Percentiles rank a stretch among this genome's conserved stretches.
Evolutionary conservation across 2,329 filamentous ascomycete species (phyloP).

Genomic region (Diplodia corticola): DNA sequence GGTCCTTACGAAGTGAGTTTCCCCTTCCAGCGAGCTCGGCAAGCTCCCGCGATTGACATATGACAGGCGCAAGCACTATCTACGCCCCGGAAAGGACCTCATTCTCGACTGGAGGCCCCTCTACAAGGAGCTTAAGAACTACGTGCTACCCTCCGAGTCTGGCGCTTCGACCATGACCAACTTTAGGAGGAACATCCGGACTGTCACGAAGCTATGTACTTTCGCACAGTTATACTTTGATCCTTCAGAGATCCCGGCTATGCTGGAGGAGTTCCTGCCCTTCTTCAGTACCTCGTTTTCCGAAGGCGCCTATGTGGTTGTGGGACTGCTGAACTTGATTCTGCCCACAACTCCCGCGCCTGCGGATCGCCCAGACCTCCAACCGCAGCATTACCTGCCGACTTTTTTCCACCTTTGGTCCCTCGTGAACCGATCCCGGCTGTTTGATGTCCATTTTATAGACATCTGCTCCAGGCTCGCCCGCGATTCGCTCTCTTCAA

Average conservation of each 20-base stretch:
- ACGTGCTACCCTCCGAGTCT: slow-evolving; percentile 83
- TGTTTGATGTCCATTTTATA: slow-evolving; percentile 82
- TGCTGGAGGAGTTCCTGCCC: slow-evolving; percentile 56
- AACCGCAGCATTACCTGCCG: slow-evolving; percentile 84
- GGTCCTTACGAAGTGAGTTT: slow-evolving; percentile 81
- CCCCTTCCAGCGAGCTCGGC: not conserved
- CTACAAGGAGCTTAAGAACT: slow-evolving; percentile 87
- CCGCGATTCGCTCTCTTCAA: slow-evolving; percentile 74
- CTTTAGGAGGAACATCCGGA: slow-evolving; percentile 66
- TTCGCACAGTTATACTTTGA: slow-evolving; percentile 94
- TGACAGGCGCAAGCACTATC: slow-evolving; percentile 85
- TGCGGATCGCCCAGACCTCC: slow-evolving; percentile 69
- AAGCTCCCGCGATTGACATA: slow-evolving; percentile 12
- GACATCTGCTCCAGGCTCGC: slow-evolving; percentile 87
- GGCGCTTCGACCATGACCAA: slow-evolving; percentile 62
- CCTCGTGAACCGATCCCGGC: slow-evolving; percentile 83
- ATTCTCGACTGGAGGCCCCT: slow-evolving; percentile 88
- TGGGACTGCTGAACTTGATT: slow-evolving; percentile 80
- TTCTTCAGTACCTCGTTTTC: slow-evolving; percentile 91
- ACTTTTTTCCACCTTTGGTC: slow-evolving; percentile 98
- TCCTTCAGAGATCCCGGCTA: slow-evolving; percentile 75
- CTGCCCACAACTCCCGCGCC: slow-evolving; percentile 82
- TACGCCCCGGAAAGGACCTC: slow-evolving; percentile 88
- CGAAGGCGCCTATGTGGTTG: slow-evolving; percentile 90
- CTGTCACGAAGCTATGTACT: slow-evolving; percentile 83